Base-by-base conservation (phyloP, 495 filamentous ascomycete species). In the Aspergillus ellipticus region DNA sequence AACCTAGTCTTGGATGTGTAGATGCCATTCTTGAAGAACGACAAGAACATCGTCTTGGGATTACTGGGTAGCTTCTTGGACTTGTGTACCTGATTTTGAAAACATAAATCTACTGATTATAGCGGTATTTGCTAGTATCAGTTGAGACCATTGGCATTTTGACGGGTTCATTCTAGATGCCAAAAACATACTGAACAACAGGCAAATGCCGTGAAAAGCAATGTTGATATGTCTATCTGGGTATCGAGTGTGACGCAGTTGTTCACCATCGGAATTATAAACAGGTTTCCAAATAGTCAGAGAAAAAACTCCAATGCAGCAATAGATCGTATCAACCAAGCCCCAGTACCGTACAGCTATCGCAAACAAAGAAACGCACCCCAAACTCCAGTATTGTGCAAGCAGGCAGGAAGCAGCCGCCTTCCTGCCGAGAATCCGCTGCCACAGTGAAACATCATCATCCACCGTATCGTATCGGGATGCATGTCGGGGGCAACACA, bases 311-410 rank as follows among this genome's bases (percentile, higher is more conserved):
- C 60, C 53, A 33, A 42, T 28, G 19, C 33, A 41, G 22, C 37
- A 53, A 54, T 31, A 51, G 28, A 45, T 15, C 15, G 10, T 28
- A 16, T 33, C 13, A 39, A 33, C 10, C 26, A 46, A 29, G n/a
- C 26, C 31, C 19, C 4, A 49, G 24, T 54, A 45, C 46, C 52
- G 39, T 33, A 56, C 13, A 31, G 20, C n/a, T 39, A 21, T 39
- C 7, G 29, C 28, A 50, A 28, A 42, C 22, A 42, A 49, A 31
- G 42, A 50, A 26, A 51, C 37, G 19, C 39, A 45, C 16, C 56
- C 56, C 35, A 57, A 59, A 65, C 62, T 61, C 62, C 62, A 33
- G 39, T 57, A 50, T 28, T 51, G 51, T 61, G 59, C 59, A 61
- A 49, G 2, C 41, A 11, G 52, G 45, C 48, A 55, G 41, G 54